Conservation (phyloP, 257 asterid genomes). For the Jacaranda copaia region DNA sequence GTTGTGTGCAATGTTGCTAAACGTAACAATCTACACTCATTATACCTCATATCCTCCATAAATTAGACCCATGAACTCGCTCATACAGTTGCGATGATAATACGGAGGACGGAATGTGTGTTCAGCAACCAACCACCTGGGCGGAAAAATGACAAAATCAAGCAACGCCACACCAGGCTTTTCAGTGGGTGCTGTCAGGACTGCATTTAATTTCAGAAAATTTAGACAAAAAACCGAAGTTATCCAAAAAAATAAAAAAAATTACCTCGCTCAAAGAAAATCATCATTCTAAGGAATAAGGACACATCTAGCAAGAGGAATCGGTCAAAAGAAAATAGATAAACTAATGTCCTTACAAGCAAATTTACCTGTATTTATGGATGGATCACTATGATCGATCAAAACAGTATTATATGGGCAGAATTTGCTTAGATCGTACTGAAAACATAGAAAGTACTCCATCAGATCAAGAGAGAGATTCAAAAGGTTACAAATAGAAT, state of each 20-base stretch:
- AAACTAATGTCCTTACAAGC: neutral
- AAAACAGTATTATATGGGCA: slow-evolving; percentile 95
- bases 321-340: neutral
- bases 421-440: slow-evolving; percentile 93
- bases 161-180: slow-evolving; percentile 95
- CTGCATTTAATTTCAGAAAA: slow-evolving; percentile 55
- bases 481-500: slow-evolving; percentile 4
- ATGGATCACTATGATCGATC: slow-evolving; percentile 94
- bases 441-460: slow-evolving; percentile 44
- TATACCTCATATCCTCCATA: slow-evolving; percentile 91
- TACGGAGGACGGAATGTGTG: slow-evolving; percentile 99
- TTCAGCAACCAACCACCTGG: slow-evolving; percentile 96
- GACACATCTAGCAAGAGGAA: slow-evolving; percentile 15
- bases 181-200: slow-evolving; percentile 94
- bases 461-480: slow-evolving; percentile 33
- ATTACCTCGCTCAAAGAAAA: slow-evolving; percentile 15
- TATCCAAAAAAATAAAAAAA: neutral
- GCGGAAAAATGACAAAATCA: slow-evolving; percentile 98
- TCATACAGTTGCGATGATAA: slow-evolving; percentile 98
- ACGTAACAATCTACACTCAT: neutral
- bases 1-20: neutral
- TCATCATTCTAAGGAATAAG: neutral
- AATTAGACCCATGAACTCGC: slow-evolving; percentile 97
- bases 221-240: slow-evolving; percentile 20
- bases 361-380: slow-evolving; percentile 85